Conservation (phyloP, 345 rosid genomes). For the Arabidopsis suecica region DNA sequence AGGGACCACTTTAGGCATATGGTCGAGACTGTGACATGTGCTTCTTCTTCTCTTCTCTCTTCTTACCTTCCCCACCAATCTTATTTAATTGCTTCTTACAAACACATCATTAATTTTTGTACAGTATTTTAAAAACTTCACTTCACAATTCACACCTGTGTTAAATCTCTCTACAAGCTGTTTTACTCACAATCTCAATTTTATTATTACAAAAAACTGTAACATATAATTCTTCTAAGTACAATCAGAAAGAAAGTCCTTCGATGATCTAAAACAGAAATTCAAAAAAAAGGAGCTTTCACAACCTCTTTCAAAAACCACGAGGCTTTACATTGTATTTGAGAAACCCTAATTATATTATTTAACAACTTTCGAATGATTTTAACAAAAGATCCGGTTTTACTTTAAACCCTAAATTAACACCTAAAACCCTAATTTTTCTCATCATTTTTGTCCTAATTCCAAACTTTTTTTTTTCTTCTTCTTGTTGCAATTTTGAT, state of each 20-base stretch:
- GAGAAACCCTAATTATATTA: constrained; percentile 27
- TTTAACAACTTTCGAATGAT: background rate
- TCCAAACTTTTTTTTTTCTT: background rate
- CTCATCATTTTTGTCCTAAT: background rate
- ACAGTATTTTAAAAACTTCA: background rate
- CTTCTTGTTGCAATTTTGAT: background rate
- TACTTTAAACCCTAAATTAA: constrained; percentile 21
- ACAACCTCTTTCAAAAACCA: constrained; percentile 45
- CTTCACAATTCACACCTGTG: constrained; percentile 16
- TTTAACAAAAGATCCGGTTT: constrained; percentile 32
- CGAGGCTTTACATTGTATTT: constrained; percentile 32
- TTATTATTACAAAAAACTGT: constrained; percentile 12
- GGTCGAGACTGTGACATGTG: constrained; percentile 46
- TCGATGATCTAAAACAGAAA: constrained; percentile 13
- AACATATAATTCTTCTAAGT: constrained; percentile 17
- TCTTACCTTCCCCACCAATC: constrained; percentile 43
- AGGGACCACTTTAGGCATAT: constrained; percentile 36
- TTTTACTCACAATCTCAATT: constrained; percentile 24
- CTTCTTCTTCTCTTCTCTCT: constrained; percentile 15
- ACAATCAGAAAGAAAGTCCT: constrained; percentile 34
- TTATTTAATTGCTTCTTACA: constrained; percentile 36
- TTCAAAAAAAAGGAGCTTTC: constrained; percentile 28
- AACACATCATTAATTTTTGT: background rate
- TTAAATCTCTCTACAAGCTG: background rate
- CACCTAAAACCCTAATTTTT: constrained; percentile 35